Conservation (phyloP, 2,329 filamentous ascomycete species). For the Trichophaea hybrida region DNA sequence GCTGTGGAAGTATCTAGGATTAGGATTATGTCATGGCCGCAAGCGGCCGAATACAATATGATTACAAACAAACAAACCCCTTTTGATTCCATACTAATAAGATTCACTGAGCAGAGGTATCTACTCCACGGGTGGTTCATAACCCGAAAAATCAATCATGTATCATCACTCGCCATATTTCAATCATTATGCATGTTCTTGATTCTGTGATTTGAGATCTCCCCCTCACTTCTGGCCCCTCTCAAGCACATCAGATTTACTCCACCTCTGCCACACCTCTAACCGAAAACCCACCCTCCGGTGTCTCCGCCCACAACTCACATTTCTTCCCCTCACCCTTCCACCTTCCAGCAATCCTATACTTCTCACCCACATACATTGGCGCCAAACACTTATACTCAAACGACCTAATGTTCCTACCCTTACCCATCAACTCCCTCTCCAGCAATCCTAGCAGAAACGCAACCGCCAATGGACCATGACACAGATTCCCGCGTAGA, state of each 20-base stretch:
- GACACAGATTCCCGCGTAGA: slow-evolving; percentile 54
- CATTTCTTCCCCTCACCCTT: slow-evolving; percentile 34
- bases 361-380: slow-evolving; percentile 56
- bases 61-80: too few species aligned
- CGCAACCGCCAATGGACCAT: slow-evolving; percentile 68
- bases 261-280: slow-evolving; percentile 37
- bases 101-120: too few species aligned
- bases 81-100: too few species aligned
- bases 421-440: slow-evolving; percentile 36
- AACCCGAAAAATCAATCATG: too few species aligned
- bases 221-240: too few species aligned
- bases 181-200: too few species aligned
- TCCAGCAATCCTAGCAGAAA: slow-evolving; percentile 58
- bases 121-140: too few species aligned
- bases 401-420: slow-evolving; percentile 39
- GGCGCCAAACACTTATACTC: slow-evolving; percentile 72
- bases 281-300: slow-evolving; percentile 48
- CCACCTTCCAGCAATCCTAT: slow-evolving; percentile 53
- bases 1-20: too few species aligned
- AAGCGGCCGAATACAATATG: too few species aligned
- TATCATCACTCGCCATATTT: too few species aligned
- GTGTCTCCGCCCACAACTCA: slow-evolving; percentile 52
- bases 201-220: too few species aligned
- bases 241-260: background rate
- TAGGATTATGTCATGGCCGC: too few species aligned